Evolutionary conservation across 2,329 filamentous ascomycete species (phyloP), one percentile per base, ranked within the genome.

Genomic region (Penicillium digitatum): DNA sequence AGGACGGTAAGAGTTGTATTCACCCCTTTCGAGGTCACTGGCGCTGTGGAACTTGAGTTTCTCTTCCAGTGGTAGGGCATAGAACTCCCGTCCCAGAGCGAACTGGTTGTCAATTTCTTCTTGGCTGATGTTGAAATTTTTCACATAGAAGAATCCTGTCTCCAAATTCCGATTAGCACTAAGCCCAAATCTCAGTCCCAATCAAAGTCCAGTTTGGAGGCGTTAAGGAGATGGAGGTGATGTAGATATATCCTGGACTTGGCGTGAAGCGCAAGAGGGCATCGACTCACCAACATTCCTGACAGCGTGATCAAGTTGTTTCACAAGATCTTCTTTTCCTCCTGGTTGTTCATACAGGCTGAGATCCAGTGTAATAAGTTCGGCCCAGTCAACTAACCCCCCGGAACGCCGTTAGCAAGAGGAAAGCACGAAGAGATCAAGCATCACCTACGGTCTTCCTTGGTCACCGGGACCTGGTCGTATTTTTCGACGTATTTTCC

Each of bases 71-170:
- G 82, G 76, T 0, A 86, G 72, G 5, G 78, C 66, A 62, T 85
- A 86, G 58, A 87, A 79, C 34, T 81, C 75, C 54, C 82, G 81
- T 1, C 79, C 83, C 2, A 87, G 77, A 12, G 83, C 81, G 58
- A 86, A 87, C 59, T 87, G 83, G 6, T 76, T 73, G 59, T 86
- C 79, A 1, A 87, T 77, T 64, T 84, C 74, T 44, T 84, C 82
- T 65, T 86, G 82, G 0, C 71, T 73, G n/a, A 87, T 75, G 31
- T 82, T 83, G 57, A 82, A 86, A 69, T 86, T 84, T 55, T 79
- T 81, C 20, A 86, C 79, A 57, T 86, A 85, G 71, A 86, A 87
- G 72, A 86, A 83, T 0, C 83, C 81, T 60, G 69, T 69, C 52
- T 72, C 65, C 67, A 27, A 49, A 24, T 0, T n/a, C 16, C 20